A percentile compares a stretch with the other conserved stretches of the same genome.
These are phyloP conservation scores for Flaveria linearis DNA, from an alignment of 129 eudicot genomes.

Conservation along the genomic window DNA sequence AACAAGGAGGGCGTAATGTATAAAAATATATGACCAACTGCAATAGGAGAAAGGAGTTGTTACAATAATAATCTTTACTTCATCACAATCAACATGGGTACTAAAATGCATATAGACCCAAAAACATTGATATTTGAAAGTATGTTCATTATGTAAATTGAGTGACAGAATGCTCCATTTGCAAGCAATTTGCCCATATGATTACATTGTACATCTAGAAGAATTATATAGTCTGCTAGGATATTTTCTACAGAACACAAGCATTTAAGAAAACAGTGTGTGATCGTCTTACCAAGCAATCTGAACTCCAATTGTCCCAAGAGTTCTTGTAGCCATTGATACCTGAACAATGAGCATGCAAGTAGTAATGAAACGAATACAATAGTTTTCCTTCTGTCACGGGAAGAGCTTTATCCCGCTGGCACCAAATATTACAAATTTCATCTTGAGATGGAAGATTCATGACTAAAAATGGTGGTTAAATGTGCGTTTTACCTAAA, in stretches of 20 bases:
- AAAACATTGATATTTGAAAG: neutral
- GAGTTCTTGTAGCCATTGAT: constrained; percentile 97
- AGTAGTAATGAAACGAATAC: constrained; percentile 11
- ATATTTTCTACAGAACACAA: constrained; percentile 8
- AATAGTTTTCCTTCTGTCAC: neutral
- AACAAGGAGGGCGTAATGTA: constrained; percentile 97
- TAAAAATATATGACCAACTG: constrained; percentile 97
- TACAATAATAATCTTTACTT: constrained; percentile 12
- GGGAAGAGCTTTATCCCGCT: constrained; percentile 10
- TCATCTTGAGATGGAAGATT: constrained; percentile 14
- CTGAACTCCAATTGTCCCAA: constrained; percentile 87
- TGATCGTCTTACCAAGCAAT: constrained; percentile 69
- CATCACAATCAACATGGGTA: constrained; percentile 18
- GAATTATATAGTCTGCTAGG: neutral
- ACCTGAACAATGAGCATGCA: constrained; percentile 56
- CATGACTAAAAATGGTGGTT: constrained; percentile 10
- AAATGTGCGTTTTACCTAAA: constrained; percentile 18
- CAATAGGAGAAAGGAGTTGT: constrained; percentile 31
- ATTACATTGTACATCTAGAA: constrained; percentile 9
- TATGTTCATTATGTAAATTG: neutral
- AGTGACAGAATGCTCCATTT: neutral
- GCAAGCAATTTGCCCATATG: neutral
- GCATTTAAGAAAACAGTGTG: neutral
- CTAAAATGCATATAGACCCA: neutral
- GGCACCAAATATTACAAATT: neutral